Conservation (phyloP, 2,329 filamentous ascomycete genomes). For the Beauveria medogensis region DNA sequence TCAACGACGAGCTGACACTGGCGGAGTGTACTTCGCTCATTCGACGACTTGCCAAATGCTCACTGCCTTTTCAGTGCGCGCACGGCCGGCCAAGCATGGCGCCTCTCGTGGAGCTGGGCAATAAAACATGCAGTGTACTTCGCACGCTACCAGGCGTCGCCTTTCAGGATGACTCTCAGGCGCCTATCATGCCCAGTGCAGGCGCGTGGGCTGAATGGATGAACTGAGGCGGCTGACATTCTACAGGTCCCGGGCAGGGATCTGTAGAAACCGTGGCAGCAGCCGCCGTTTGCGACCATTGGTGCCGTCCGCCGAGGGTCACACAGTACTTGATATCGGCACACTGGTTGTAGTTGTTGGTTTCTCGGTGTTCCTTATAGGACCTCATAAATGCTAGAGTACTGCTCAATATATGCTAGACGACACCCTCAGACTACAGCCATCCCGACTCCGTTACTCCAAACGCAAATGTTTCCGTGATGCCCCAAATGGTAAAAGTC, state of each 20-base stretch:
- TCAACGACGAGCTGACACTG: conserved; percentile 60
- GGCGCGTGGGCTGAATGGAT: conserved; percentile 20
- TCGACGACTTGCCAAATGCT: conserved; percentile 47
- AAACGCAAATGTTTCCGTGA: neutral
- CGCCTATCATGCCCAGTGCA: neutral
- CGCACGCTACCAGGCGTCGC: neutral
- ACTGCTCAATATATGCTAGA: neutral
- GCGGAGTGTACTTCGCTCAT: conserved; percentile 54
- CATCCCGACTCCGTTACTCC: neutral
- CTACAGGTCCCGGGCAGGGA: no score
- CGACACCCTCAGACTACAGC: neutral
- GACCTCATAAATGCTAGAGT: neutral
- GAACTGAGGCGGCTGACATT: neutral
- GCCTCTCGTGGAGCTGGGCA: conserved; percentile 48
- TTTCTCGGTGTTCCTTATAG: neutral
- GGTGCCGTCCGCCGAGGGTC: no score
- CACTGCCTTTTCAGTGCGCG: conserved; percentile 76
- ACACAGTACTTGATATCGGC: no score
- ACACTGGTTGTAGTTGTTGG: no score
- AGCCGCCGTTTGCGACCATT: neutral
- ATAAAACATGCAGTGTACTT: conserved; percentile 1
- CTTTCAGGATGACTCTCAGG: neutral
- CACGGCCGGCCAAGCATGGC: conserved; percentile 65
- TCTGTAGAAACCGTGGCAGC: neutral
- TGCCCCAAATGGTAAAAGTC: no score